Base-by-base conservation (phyloP, 345 rosid species). In the Limnanthes douglasii region DNA sequence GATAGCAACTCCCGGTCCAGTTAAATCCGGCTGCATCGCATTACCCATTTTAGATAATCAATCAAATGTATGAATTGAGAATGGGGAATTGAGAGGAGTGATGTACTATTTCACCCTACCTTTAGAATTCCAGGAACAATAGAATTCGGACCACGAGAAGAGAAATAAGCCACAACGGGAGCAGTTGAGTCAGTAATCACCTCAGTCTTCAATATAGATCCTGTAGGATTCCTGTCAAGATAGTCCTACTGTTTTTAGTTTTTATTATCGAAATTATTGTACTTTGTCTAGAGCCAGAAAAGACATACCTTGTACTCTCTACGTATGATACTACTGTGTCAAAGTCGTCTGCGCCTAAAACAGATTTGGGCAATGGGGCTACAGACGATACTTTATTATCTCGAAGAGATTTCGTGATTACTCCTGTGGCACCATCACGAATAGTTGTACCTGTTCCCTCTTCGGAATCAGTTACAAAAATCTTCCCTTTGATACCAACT, bases 91-190 rank as follows among this genome's bases (percentile, higher is more conserved):
- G 11, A 4, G 3, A 7, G 1, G 19, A 29, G 3, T 10, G 13
- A 13, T 6, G 2, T 34, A 17, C 8, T 3, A 5, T n/a, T 4
- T 27, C 32, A 21, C 4, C 15, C n/a, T 15, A 11, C 72, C 75
- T 75, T 70, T 29, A 74, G 64, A 39, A 64, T 43, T 26, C 68
- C 68, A 15, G 51, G 45, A 37, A 69, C 51, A 37, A 67, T 10
- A 24, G 36, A 20, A 51, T 64, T 67, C 11, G 84, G 78, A 11
- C 84, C 75, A 42, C 76, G 63, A 2, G 73, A 71, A 4, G 79
- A 71, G 34, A 57, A 71, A 0, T 61, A 50, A 25, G 51, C 54
- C 12, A 68, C 46, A 4, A 31, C 6, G 0, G 73, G 68, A 21
- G 68, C 65, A 18, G 2, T 40, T 22, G 51, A 35, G 15, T 61